phyloP scores from a whole-genome alignment of 139 green algal species.

The Nannochloris sp. region DNA sequence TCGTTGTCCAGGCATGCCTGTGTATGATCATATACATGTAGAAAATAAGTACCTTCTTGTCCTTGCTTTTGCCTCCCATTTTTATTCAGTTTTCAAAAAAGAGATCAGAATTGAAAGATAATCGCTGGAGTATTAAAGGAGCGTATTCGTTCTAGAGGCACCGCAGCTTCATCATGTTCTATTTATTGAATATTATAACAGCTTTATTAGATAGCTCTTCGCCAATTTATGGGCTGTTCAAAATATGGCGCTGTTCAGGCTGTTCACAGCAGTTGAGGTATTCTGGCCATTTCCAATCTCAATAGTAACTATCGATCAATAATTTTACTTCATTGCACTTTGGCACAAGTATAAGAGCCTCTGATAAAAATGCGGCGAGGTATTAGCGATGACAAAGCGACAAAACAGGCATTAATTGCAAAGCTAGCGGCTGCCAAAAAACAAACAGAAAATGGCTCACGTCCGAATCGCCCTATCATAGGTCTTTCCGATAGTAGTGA shows the following conservation, averaged over 20 bases:
- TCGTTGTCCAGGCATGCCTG: not conserved
- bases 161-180: no score
- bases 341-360: not conserved
- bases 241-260: no score
- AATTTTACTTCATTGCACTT: not conserved
- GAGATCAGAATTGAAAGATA: no score
- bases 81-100: no score
- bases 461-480: not conserved
- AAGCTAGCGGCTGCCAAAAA: not conserved
- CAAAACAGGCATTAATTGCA: not conserved
- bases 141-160: no score
- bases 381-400: not conserved
- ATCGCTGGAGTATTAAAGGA: no score
- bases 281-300: not conserved
- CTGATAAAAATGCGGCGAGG: not conserved
- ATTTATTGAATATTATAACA: no score
- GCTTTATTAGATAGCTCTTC: no score
- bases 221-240: no score
- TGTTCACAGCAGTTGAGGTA: no score
- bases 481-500: constrained; percentile 7
- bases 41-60: no score
- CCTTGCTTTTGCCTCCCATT: no score
- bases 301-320: not conserved
- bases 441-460: not conserved
- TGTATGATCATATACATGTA: not conserved